These are phyloP conservation scores for Barnettozyma salicaria DNA, from an alignment of 805 yeast genomes.

Conservation along the genomic window DNA sequence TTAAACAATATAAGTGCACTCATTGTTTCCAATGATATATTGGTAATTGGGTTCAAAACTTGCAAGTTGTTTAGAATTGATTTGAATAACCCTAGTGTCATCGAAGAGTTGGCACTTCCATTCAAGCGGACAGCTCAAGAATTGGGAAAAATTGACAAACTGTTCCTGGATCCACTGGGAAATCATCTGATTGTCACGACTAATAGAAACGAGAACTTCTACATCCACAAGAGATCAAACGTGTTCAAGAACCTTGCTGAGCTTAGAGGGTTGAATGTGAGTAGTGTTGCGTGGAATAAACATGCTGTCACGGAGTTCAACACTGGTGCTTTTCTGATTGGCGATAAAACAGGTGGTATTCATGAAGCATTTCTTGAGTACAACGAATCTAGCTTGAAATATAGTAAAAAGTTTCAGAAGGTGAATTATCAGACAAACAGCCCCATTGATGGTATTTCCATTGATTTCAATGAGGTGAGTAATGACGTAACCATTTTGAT, in stretches of 20 bases:
- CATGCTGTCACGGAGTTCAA: constrained; percentile 28
- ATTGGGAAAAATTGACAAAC: constrained; percentile 27
- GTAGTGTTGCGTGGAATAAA: constrained; percentile 38
- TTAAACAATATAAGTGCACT: constrained; percentile 42
- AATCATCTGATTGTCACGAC: constrained; percentile 47
- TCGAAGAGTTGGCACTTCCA: constrained; percentile 37
- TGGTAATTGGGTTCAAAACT: constrained; percentile 46
- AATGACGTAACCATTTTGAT: constrained; percentile 17
- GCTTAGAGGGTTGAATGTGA: too few species aligned
- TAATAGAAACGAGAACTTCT: constrained; percentile 39
- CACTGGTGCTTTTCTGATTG: constrained; percentile 44
- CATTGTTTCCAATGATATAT: constrained; percentile 48
- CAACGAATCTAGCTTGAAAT: constrained; percentile 34
- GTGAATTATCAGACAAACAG: constrained; percentile 28
- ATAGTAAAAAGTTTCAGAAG: constrained; percentile 36
- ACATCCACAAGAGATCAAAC: constrained; percentile 36
- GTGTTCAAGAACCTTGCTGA: too few species aligned
- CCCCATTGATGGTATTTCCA: constrained; percentile 26
- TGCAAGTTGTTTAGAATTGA: constrained; percentile 61
- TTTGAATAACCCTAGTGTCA: constrained; percentile 56
- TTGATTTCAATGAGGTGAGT: constrained; percentile 9
- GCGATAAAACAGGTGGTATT: constrained; percentile 42
- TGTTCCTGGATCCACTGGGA: constrained; percentile 49
- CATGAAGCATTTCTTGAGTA: constrained; percentile 42
- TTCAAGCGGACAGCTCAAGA: constrained; percentile 23